Evolutionary conservation across 345 rosid genomes (phyloP).

Genomic region (Syzygium grande): DNA sequence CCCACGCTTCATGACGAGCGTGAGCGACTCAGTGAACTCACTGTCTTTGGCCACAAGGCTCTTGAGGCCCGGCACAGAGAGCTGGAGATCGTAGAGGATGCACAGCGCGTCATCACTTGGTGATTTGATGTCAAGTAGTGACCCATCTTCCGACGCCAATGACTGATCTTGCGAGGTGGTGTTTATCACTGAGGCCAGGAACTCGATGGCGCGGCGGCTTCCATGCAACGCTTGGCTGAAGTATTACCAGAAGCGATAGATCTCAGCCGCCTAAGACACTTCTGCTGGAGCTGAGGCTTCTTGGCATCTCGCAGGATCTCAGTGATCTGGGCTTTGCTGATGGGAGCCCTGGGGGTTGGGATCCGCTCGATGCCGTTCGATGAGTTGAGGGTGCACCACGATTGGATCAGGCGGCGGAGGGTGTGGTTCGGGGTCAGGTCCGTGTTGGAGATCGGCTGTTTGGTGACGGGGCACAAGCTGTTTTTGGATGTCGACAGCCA

Average conservation of each 20-base stretch:
- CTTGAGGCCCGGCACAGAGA: constrained; percentile 56
- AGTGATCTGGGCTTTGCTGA: constrained; percentile 40
- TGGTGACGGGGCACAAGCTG: constrained; percentile 35
- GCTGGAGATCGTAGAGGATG: constrained; percentile 53
- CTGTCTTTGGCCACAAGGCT: constrained; percentile 38
- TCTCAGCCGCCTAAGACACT: constrained; percentile 45
- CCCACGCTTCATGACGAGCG: constrained; percentile 13
- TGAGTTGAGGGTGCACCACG: constrained; percentile 93
- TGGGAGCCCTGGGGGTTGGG: constrained; percentile 77
- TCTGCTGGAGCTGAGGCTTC: constrained; percentile 34
- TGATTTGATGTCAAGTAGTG: constrained; percentile 4
- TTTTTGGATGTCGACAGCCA: constrained; percentile 9
- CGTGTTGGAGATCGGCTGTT: constrained; percentile 31
- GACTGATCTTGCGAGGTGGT: background rate
- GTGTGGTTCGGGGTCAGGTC: constrained; percentile 76
- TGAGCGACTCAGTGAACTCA: constrained; percentile 31
- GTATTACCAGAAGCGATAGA: constrained; percentile 41
- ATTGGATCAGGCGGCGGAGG: constrained; percentile 74
- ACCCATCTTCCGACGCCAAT: constrained; percentile 1
- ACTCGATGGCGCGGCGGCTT: constrained; percentile 55
- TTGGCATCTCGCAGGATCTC: constrained; percentile 45
- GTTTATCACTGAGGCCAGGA: constrained; percentile 42
- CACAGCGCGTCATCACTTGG: constrained; percentile 54
- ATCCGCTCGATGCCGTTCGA: constrained; percentile 69
- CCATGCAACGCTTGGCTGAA: constrained; percentile 56